Evolutionary conservation across 2,329 filamentous ascomycete genomes (phyloP).

Genomic region (Talaromyces rugulosus): DNA sequence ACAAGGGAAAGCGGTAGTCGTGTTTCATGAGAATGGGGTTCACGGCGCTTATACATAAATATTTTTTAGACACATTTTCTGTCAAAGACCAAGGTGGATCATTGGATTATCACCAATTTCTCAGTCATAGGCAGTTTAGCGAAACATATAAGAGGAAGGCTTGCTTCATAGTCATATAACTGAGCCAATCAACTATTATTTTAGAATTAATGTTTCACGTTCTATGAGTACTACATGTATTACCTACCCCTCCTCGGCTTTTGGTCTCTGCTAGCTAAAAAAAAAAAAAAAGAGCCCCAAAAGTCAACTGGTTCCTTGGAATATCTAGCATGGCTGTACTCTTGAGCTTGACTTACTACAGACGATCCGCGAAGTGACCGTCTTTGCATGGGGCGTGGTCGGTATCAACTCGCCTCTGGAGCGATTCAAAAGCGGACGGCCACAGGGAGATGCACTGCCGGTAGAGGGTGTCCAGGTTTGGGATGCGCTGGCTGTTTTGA

Average conservation of each 20-base stretch:
- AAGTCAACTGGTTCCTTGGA: too few species aligned
- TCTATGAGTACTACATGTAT: too few species aligned
- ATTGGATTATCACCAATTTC: neutral
- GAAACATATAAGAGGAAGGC: neutral
- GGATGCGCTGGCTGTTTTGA: conserved; percentile 39
- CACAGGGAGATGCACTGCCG: conserved; percentile 61
- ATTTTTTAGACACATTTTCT: neutral
- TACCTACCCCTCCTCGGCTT: too few species aligned
- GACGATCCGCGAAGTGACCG: conserved; percentile 76
- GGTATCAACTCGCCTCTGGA: conserved; percentile 75
- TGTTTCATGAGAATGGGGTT: neutral
- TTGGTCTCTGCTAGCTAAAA: too few species aligned
- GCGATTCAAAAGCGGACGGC: conserved; percentile 58
- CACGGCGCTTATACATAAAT: neutral
- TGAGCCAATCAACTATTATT: neutral
- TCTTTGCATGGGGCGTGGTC: conserved; percentile 80
- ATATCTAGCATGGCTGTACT: too few species aligned
- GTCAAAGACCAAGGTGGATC: neutral
- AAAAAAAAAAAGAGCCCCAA: too few species aligned
- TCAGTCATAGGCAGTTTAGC: neutral
- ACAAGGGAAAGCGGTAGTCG: neutral
- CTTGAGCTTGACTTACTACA: conserved; percentile 62
- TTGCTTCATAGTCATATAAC: neutral
- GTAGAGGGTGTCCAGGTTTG: conserved; percentile 43
- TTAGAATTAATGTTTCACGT: too few species aligned